Conservation (phyloP, 352 stramenopile species). For the Aphanomyces euteiches region DNA sequence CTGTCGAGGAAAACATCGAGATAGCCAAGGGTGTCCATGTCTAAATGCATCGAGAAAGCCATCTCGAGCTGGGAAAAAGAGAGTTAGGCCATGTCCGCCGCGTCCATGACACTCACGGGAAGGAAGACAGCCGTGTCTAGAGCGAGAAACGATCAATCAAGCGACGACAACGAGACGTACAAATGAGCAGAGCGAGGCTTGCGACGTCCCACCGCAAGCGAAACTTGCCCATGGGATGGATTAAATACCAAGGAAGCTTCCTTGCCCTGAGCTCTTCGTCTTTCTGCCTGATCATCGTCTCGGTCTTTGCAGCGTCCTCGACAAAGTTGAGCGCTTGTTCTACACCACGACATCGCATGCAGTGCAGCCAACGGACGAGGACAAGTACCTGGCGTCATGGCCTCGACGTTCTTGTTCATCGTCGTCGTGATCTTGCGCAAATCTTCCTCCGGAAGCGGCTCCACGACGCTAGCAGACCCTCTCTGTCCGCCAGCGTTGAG, state of each 20-base stretch:
- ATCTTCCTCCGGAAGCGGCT: slow-evolving; percentile 7
- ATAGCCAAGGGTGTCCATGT: slow-evolving; percentile 39
- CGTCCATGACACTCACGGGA: slow-evolving; percentile 35
- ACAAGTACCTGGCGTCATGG: slow-evolving; percentile 24
- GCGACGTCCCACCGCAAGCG: slow-evolving; percentile 69
- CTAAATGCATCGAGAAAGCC: slow-evolving; percentile 42
- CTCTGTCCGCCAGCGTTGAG: background rate
- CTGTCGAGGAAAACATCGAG: slow-evolving; percentile 57
- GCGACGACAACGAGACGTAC: slow-evolving; percentile 36
- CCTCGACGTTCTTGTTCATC: slow-evolving; percentile 24
- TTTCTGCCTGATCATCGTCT: slow-evolving; percentile 84
- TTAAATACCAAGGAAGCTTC: slow-evolving; percentile 68
- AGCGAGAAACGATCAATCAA: background rate
- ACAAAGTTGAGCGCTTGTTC: slow-evolving; percentile 76
- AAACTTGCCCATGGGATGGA: slow-evolving; percentile 71
- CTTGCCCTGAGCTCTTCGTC: slow-evolving; percentile 78
- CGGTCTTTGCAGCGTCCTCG: slow-evolving; percentile 64
- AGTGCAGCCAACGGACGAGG: background rate
- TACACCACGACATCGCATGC: slow-evolving; percentile 24
- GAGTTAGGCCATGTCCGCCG: no score
- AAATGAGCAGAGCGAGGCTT: slow-evolving; percentile 65
- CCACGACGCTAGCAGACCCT: background rate
- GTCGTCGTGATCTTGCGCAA: slow-evolving; percentile 4
- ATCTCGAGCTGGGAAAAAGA: slow-evolving; percentile 22
- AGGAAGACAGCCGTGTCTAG: slow-evolving; percentile 72